Conservation (phyloP, 2,329 filamentous ascomycete genomes). For the Chrysoporthe austroafricana region DNA sequence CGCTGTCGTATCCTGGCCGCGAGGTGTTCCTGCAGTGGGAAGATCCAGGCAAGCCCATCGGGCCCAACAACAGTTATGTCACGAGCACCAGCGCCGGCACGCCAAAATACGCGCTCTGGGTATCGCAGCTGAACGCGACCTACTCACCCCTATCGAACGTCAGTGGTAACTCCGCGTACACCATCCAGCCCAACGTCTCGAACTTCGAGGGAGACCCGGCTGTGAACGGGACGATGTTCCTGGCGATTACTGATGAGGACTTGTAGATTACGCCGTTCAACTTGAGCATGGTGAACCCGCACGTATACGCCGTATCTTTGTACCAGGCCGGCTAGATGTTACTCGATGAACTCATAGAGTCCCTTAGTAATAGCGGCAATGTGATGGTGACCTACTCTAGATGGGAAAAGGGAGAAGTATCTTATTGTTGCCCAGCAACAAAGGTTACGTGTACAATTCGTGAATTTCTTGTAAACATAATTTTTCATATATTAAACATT, state of each 20-base stretch:
- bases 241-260: slow-evolving; percentile 73
- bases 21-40: slow-evolving; percentile 76
- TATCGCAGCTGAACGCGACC: slow-evolving; percentile 76
- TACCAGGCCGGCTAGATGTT: slow-evolving; percentile 75
- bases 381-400: background rate
- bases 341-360: too few relatives aligned
- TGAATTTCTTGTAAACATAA: too few relatives aligned
- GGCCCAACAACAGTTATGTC: slow-evolving; percentile 82
- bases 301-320: slow-evolving; percentile 73
- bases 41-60: slow-evolving; percentile 66
- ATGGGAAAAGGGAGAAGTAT: too few relatives aligned
- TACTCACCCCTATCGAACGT: slow-evolving; percentile 64
- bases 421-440: background rate
- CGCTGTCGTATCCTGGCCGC: slow-evolving; percentile 75
- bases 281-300: slow-evolving; percentile 72
- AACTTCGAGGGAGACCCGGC: slow-evolving; percentile 71
- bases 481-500: too few relatives aligned
- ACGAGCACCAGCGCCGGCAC: slow-evolving; percentile 62
- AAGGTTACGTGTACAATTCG: background rate
- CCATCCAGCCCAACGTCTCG: slow-evolving; percentile 72
- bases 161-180: slow-evolving; percentile 61
- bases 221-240: slow-evolving; percentile 79
- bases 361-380: background rate
- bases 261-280: slow-evolving; percentile 77
- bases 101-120: slow-evolving; percentile 75